These are phyloP conservation scores for Aquilaria malaccensis DNA, from an alignment of 345 rosid genomes.

Conservation along the genomic window DNA sequence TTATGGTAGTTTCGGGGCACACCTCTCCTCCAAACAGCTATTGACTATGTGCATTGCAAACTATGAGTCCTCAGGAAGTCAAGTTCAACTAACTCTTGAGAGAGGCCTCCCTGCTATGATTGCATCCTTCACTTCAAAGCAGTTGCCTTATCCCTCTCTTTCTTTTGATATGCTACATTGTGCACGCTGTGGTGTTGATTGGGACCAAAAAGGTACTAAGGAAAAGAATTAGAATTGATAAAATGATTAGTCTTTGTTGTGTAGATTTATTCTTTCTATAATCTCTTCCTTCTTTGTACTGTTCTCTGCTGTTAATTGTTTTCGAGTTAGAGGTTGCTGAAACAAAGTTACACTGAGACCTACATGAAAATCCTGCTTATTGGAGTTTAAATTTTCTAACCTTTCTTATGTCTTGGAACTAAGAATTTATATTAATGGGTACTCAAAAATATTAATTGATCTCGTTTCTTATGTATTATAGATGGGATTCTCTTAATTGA, in stretches of 20 bases:
- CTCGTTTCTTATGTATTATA: slow-evolving; percentile 21
- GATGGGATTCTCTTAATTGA: slow-evolving; percentile 84
- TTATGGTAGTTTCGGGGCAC: slow-evolving; percentile 99
- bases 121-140: slow-evolving; percentile 66
- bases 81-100: slow-evolving; percentile 95
- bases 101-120: slow-evolving; percentile 99
- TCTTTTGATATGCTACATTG: slow-evolving; percentile 99
- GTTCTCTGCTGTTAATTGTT: no score
- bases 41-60: slow-evolving; percentile 94
- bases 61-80: slow-evolving; percentile 95
- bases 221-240: neutral
- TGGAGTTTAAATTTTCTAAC: no score
- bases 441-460: neutral
- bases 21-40: slow-evolving; percentile 68
- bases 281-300: no score
- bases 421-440: no score
- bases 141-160: slow-evolving; percentile 94
- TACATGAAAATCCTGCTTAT: no score
- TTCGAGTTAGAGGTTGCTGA: no score
- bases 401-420: no score
- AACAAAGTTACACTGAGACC: no score
- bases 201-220: slow-evolving; percentile 89
- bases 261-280: no score
- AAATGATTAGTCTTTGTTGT: no score
- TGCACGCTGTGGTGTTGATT: slow-evolving; percentile 82